Evolutionary conservation across 768 basidiomycete species (phyloP), one percentile per base, ranked within the genome.

Genomic region (Collybia sp.): DNA sequence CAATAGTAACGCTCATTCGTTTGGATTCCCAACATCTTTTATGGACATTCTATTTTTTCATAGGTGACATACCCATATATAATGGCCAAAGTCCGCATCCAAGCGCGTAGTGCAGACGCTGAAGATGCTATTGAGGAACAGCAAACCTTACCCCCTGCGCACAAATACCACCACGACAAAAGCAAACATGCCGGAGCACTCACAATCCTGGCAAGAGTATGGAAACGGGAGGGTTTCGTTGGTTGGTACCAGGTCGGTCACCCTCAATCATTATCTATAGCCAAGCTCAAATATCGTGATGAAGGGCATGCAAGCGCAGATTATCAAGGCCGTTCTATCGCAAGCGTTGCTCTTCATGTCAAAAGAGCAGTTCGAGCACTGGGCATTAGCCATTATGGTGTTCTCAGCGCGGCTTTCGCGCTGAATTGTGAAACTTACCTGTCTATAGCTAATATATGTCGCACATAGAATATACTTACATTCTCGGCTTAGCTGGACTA

Each of bases 341-440:
- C 96, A 99, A 64, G 95, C 93, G 2, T 73, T 99, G 52, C 68
- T 98, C 44, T 99, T 99, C 73, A 87, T 95, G 71, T 90, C 93
- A 52, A 99, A 99, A 67, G 95, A 97, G 58, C 89, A 93, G 58
- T 94, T 99, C 57, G 96, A 99, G 62, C 80, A 79, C 3, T 95
- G 87, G 79, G 84, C 91, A 1, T 69, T 92, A 45, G 65, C 75
- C 11, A 76, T 93, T 48, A 82, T 90, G 73, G 62, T 82, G 17
- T 48, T 85, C 35, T 66, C 67, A 31, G 64, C 78, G 25, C 72
- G 70, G 17, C 44, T 77, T 38, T 56, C 62, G 48, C 58, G 42
- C 51, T 41, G 12, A 19, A 19, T 17, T 19, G 13, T 33, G 4
- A 15, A 16, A 31, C 3, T 17, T 30, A 43, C 31, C n/a, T 15